These are phyloP conservation scores for Aquilaria yunnanensis DNA, from an alignment of 345 rosid species.

Conservation along the genomic window DNA sequence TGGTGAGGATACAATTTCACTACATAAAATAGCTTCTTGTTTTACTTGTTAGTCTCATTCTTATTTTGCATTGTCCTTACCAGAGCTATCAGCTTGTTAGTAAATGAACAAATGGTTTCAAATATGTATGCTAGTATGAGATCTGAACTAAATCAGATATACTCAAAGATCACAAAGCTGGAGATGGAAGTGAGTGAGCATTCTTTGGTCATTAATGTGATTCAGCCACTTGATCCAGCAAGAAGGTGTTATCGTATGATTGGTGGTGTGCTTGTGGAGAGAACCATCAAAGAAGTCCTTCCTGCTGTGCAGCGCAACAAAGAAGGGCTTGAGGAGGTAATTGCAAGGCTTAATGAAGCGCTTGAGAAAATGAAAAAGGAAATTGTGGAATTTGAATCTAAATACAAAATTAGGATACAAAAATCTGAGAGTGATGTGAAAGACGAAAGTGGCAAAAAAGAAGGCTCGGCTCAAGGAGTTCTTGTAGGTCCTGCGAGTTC, in stretches of 20 bases:
- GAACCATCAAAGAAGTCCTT: no score
- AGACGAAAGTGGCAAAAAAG: slow-evolving; percentile 46
- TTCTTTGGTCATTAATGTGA: no score
- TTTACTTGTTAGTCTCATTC: background rate
- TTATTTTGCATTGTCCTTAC: slow-evolving; percentile 1
- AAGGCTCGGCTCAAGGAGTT: slow-evolving; percentile 84
- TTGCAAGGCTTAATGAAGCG: slow-evolving; percentile 67
- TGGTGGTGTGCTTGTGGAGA: no score
- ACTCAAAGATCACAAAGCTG: slow-evolving; percentile 76
- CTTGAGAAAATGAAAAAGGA: slow-evolving; percentile 72
- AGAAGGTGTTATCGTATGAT: no score
- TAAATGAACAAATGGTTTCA: slow-evolving; percentile 62
- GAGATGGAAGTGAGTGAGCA: slow-evolving; percentile 24
- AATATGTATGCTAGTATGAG: slow-evolving; percentile 54
- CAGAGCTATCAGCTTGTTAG: slow-evolving; percentile 74
- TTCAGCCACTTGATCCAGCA: no score
- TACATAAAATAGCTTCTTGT: no score
- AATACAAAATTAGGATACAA: slow-evolving; percentile 71
- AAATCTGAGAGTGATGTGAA: slow-evolving; percentile 38
- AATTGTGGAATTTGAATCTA: slow-evolving; percentile 59
- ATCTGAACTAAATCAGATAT: slow-evolving; percentile 72
- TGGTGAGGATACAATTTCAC: no score
- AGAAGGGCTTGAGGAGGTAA: slow-evolving; percentile 50
- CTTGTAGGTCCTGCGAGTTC: slow-evolving; percentile 79
- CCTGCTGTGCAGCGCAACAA: no score